phyloP scores from a whole-genome alignment of 352 stramenopile genomes.

The Pythium myriotylum region DNA sequence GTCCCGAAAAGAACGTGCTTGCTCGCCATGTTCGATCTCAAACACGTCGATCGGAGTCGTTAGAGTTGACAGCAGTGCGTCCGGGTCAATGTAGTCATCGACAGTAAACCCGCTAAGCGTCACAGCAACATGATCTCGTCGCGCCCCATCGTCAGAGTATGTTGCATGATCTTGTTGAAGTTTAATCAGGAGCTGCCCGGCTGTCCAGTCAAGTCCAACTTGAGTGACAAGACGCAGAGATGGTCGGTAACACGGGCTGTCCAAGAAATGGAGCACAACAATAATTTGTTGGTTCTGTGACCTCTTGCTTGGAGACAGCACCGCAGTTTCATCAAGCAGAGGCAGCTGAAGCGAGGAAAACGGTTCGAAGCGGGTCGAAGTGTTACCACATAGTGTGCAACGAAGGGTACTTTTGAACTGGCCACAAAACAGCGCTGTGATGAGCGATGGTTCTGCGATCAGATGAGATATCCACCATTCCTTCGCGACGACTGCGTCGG shows the following conservation, averaged over 20 bases:
- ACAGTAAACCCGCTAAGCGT: conserved; percentile 30
- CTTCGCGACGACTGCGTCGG: conserved; percentile 92
- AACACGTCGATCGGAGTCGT: conserved; percentile 41
- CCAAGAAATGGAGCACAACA: conserved; percentile 39
- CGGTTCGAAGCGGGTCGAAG: conserved; percentile 81
- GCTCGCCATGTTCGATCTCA: conserved; percentile 36
- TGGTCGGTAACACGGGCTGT: conserved; percentile 16
- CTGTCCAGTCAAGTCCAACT: conserved; percentile 31
- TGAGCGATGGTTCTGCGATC: conserved; percentile 92
- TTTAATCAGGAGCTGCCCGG: conserved; percentile 45
- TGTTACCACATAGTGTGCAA: conserved; percentile 89
- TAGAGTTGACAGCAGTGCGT: conserved; percentile 33
- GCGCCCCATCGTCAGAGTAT: conserved; percentile 9
- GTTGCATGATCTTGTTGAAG: conserved; percentile 29
- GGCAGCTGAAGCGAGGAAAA: conserved; percentile 84
- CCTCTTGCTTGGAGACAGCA: conserved; percentile 18
- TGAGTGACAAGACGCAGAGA: conserved; percentile 31
- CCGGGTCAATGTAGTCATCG: conserved; percentile 33
- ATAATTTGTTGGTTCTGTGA: conserved; percentile 32
- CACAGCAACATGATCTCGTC: conserved; percentile 30
- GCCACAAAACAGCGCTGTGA: conserved; percentile 95
- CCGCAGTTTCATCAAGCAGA: conserved; percentile 29
- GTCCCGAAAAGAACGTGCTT: conserved; percentile 11
- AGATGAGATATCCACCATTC: conserved; percentile 98
- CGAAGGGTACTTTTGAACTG: conserved; percentile 96